Evolutionary conservation across 2,329 filamentous ascomycete species (phyloP), one percentile per base, ranked within the genome.

Genomic region (Kalmusia sp.): DNA sequence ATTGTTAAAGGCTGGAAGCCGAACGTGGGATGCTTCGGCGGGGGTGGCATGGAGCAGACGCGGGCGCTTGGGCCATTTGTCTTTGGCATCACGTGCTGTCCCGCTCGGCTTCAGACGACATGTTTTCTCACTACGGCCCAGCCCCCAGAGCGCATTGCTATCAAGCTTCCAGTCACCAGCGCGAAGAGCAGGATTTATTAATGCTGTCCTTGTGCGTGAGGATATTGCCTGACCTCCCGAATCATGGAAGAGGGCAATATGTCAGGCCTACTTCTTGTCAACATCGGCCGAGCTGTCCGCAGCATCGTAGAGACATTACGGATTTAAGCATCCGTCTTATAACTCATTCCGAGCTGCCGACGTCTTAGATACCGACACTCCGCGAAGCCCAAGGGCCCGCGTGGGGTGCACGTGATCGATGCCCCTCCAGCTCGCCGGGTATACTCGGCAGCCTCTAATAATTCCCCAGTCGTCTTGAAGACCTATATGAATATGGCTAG

Each of bases 391-490:
- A 21, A 25, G 24, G 14, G 38, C 6, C 9, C 19, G 52, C 44
- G 33, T 51, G 48, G 46, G 33, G 40, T 38, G 40, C 34, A 30
- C 40, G 52, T 43, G 49, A 51, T 28, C 11, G 9, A 45, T 53
- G n/a, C 55, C 52, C 50, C 55, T 57, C 56, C 7, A 38, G 49
- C 48, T 56, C 50, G 15, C 40, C 61, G 57, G 56, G 61, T 52
- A 53, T 62, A 57, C 57, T 64, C 59, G 61, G 61, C 45, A 55
- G 9, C 11, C 11, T 14, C n/a, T 9, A 14, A 37, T 30, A 43
- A 33, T 22, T 22, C 49, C 50, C 24, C 48, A 37, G 22, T 22
- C 30, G 22, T 19, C 8, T n/a, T 28, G n/a, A 27, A 19, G 41
- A 31, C 27, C 28, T 50, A 51, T 21, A 51, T 40, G 12, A 7